phyloP scores from a whole-genome alignment of 495 filamentous ascomycete genomes.

The Daldinia concentrica region DNA sequence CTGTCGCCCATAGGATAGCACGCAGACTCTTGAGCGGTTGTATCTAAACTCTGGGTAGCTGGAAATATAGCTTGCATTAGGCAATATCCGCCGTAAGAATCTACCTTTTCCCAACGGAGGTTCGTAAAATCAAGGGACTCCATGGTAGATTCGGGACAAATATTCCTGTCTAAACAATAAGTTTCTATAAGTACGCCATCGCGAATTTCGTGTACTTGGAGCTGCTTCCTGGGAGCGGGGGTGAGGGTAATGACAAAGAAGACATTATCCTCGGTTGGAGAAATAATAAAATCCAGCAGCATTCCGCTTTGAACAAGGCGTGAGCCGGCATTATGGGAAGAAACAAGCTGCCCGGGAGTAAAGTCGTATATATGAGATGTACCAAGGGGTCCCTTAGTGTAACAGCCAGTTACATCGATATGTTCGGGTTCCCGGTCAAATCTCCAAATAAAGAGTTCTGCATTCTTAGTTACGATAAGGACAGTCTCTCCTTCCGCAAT shows the following conservation, averaged over 20 bases:
- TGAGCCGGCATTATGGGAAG: slow-evolving; percentile 22
- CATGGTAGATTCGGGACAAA: slow-evolving; percentile 29
- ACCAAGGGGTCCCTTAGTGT: slow-evolving; percentile 16
- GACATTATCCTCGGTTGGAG: slow-evolving; percentile 35
- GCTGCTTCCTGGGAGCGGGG: slow-evolving; percentile 21
- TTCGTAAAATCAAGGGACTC: slow-evolving; percentile 17
- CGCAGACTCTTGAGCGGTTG: slow-evolving; percentile 11
- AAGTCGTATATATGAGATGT: slow-evolving; percentile 19
- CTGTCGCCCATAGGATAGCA: slow-evolving; percentile 30
- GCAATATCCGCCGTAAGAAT: slow-evolving; percentile 45
- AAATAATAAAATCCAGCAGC: slow-evolving; percentile 45
- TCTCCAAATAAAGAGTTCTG: slow-evolving; percentile 43
- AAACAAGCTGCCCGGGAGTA: slow-evolving; percentile 15
- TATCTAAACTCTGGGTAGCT: background rate
- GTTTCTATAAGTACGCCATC: slow-evolving; percentile 34
- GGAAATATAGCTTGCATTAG: slow-evolving; percentile 37
- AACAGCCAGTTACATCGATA: slow-evolving; percentile 27
- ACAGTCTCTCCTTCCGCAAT: slow-evolving; percentile 41
- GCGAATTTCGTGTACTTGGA: slow-evolving; percentile 42
- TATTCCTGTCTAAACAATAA: slow-evolving; percentile 30
- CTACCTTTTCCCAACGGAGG: slow-evolving; percentile 43
- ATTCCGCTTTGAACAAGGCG: slow-evolving; percentile 34
- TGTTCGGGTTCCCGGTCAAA: slow-evolving; percentile 35
- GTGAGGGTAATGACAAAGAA: slow-evolving; percentile 42
- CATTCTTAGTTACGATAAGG: slow-evolving; percentile 38